A percentile compares a stretch with the other conserved stretches of the same genome.
phyloP scores from a whole-genome alignment of 1,284 basidiomycete genomes.

The Stygiomarasmius scandens region DNA sequence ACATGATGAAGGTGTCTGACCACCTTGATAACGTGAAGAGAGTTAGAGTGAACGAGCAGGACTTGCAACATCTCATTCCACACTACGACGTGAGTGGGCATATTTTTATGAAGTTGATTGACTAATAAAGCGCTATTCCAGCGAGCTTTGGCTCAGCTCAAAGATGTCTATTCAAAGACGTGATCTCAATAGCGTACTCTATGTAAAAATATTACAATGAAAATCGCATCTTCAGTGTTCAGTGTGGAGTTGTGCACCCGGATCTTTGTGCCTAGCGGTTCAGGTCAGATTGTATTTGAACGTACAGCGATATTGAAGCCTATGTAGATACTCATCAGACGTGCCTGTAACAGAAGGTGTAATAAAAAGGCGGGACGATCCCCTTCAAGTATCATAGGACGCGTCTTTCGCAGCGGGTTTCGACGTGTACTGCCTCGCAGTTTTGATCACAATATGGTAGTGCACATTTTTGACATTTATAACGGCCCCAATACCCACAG shows the following conservation, averaged over 20 bases:
- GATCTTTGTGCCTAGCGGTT: no score
- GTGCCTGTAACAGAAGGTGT: no score
- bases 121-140: not conserved
- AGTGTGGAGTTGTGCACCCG: no score
- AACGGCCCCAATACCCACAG: slow-evolving; percentile 70
- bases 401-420: slow-evolving; percentile 63
- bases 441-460: slow-evolving; percentile 61
- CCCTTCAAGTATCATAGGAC: no score
- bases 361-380: no score
- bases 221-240: no score
- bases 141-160: slow-evolving; percentile 5
- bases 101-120: not conserved
- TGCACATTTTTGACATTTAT: slow-evolving; percentile 61
- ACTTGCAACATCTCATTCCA: slow-evolving; percentile 56
- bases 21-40: slow-evolving; percentile 78
- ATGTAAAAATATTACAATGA: no score
- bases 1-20: slow-evolving; percentile 76
- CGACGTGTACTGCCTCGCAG: slow-evolving; percentile 58
- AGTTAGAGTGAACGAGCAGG: slow-evolving; percentile 67
- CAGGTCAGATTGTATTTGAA: no score
- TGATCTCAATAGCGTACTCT: not conserved
- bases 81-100: slow-evolving; percentile 64
- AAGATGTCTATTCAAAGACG: slow-evolving; percentile 5
- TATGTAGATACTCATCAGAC: no score
- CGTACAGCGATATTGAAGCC: no score